phyloP scores from a whole-genome alignment of 2,329 filamentous ascomycete species.

The Fusarium sarcochroum region DNA sequence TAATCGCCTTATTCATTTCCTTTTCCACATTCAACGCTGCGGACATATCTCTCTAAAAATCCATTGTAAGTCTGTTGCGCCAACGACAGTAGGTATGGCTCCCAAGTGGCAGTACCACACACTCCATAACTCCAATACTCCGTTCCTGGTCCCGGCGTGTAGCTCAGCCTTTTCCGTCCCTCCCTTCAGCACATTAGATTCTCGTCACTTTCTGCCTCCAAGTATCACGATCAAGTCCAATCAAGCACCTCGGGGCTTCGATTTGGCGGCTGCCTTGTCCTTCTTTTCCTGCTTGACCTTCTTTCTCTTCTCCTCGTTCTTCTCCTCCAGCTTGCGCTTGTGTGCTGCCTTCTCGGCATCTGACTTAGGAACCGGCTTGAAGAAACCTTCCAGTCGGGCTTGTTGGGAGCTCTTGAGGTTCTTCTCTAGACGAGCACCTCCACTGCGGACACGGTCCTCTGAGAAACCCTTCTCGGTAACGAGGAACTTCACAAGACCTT shows the following conservation, averaged over 20 bases:
- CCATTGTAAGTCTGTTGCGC: background rate
- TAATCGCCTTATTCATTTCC: background rate
- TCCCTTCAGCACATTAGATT: slow-evolving; percentile 9
- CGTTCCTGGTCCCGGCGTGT: slow-evolving; percentile 19
- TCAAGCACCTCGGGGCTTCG: slow-evolving; percentile 79
- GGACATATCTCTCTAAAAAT: slow-evolving; percentile 16
- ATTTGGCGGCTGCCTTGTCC: slow-evolving; percentile 92
- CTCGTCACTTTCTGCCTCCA: slow-evolving; percentile 3
- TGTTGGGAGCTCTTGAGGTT: slow-evolving; percentile 93
- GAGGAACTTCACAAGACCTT: slow-evolving; percentile 89
- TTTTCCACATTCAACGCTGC: background rate
- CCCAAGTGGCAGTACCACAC: slow-evolving; percentile 8
- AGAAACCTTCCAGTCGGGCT: slow-evolving; percentile 93
- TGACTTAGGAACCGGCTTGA: slow-evolving; percentile 92
- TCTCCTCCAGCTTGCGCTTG: slow-evolving; percentile 95
- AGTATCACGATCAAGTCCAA: background rate
- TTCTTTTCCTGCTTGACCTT: slow-evolving; percentile 95
- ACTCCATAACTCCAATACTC: slow-evolving; percentile 45
- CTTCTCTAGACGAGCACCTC: slow-evolving; percentile 85
- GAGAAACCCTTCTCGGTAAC: slow-evolving; percentile 97
- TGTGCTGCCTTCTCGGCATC: slow-evolving; percentile 85
- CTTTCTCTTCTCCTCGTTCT: slow-evolving; percentile 93
- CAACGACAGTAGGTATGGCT: background rate
- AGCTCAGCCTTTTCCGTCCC: slow-evolving; percentile 11
- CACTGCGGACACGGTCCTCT: slow-evolving; percentile 90